A percentile compares a stretch with the other conserved stretches of the same genome.
Evolutionary conservation across 768 basidiomycete species (phyloP).

Genomic region (Asterophora parasitica): DNA sequence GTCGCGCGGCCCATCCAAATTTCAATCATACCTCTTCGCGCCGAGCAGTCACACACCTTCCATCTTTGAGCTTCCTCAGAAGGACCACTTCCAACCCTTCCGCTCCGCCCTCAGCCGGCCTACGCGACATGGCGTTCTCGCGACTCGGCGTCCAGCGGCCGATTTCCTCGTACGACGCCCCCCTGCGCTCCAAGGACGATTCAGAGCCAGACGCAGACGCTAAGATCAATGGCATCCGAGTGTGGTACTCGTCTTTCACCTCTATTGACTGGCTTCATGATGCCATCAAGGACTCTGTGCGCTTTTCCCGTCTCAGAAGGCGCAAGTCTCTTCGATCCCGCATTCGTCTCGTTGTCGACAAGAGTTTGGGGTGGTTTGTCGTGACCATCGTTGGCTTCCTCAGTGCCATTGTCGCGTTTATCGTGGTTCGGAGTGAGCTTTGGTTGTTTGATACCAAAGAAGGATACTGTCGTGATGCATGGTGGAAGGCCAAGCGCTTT

Average conservation of each 20-base stretch:
- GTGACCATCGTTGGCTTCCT: conserved; percentile 86
- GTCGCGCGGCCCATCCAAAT: conserved; percentile 22
- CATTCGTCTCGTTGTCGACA: conserved; percentile 61
- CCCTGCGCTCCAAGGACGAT: conserved; percentile 30
- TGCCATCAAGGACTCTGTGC: conserved; percentile 87
- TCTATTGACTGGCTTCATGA: conserved; percentile 98
- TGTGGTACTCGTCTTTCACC: conserved; percentile 87
- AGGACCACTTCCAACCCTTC: conserved; percentile 33
- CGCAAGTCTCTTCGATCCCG: conserved; percentile 68
- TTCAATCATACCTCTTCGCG: conserved; percentile 26
- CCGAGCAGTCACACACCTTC: conserved; percentile 33
- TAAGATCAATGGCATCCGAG: conserved; percentile 81
- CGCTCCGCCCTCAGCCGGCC: conserved; percentile 32
- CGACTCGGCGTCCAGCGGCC: conserved; percentile 50
- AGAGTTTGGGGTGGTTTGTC: conserved; percentile 82
- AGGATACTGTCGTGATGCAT: conserved; percentile 70
- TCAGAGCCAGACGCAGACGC: conserved; percentile 48
- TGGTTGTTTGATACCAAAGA: conserved; percentile 91
- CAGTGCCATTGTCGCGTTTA: conserved; percentile 81
- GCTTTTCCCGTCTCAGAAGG: conserved; percentile 67
- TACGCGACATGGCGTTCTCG: conserved; percentile 36
- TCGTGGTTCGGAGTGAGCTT: conserved; percentile 82
- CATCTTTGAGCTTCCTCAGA: conserved; percentile 28
- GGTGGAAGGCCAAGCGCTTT: conserved; percentile 75
- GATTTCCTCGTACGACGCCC: conserved; percentile 70